Evolutionary conservation across 768 basidiomycete species (phyloP).

Genomic region (Chlorophyllum brunneum): DNA sequence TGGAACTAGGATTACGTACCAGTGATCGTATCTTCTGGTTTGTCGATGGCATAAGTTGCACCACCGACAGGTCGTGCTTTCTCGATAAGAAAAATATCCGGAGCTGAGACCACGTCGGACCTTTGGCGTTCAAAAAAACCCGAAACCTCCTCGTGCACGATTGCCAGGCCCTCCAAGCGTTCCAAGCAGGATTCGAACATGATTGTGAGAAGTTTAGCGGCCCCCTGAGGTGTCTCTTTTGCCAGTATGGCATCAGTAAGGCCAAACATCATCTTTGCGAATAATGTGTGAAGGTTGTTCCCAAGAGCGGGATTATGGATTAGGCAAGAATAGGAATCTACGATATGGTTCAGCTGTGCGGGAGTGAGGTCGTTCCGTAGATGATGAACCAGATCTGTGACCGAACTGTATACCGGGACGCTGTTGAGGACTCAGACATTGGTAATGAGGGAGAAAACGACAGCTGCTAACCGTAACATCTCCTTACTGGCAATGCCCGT

Average conservation of each 20-base stretch:
- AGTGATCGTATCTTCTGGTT: slow-evolving; percentile 75
- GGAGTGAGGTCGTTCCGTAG: slow-evolving; percentile 78
- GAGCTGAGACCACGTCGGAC: slow-evolving; percentile 26
- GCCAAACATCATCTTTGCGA: slow-evolving; percentile 89
- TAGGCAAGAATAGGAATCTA: slow-evolving; percentile 81
- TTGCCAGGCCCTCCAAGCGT: slow-evolving; percentile 77
- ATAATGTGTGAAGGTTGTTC: slow-evolving; percentile 81
- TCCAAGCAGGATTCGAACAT: slow-evolving; percentile 84
- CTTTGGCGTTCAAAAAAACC: slow-evolving; percentile 46
- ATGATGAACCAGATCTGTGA: slow-evolving; percentile 93
- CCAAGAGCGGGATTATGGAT: slow-evolving; percentile 85
- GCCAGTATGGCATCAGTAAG: slow-evolving; percentile 77
- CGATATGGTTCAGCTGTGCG: slow-evolving; percentile 70
- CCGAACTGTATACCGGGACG: slow-evolving; percentile 77
- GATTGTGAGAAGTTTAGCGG: slow-evolving; percentile 62
- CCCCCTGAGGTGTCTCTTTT: slow-evolving; percentile 70
- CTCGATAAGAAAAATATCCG: slow-evolving; percentile 73
- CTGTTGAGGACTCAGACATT: slow-evolving; percentile 30
- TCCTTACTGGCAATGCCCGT: slow-evolving; percentile 81
- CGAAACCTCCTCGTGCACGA: slow-evolving; percentile 54
- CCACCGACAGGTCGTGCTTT: slow-evolving; percentile 79
- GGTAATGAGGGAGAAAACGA: slow-evolving; percentile 7
- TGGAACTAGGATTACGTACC: slow-evolving; percentile 49
- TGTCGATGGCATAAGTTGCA: slow-evolving; percentile 75
- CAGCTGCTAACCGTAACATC: slow-evolving; percentile 58